Base-by-base conservation (phyloP, 2,329 filamentous ascomycete genomes). In the Verticillium zaregamsianum region DNA sequence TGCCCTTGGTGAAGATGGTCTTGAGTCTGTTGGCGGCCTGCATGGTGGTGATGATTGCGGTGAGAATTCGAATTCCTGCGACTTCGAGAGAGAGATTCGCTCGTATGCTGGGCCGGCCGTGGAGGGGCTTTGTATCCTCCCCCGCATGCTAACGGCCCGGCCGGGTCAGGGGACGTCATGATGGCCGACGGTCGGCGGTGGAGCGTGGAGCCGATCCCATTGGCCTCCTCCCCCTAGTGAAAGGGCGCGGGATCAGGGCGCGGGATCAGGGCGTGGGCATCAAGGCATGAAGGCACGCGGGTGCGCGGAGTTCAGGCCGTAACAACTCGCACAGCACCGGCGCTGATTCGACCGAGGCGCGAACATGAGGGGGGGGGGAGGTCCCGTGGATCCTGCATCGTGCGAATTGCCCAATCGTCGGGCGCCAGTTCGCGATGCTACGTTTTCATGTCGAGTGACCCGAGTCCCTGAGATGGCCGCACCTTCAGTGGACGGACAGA, bases 21-120 rank as follows among this genome's bases (percentile, higher is more conserved):
- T 78, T 80, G 64, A 87, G 70, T 61, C 75, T 76, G 67, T 83
- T 85, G 58, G 79, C 76, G 17, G 72, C 68, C 62, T 78, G 70
- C 79, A 83, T 80, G 25, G 64, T 80, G 25, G 64, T 68, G 45
- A 40, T 15, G 37, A n/a, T 40, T 35, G 33, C 9, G 14, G 37
- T 40, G 37, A 17, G 14, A 12, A 40, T 3, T 12, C 15, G 15
- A 40, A 35, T 7, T 35, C 9, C 9, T 35, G 15, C 39, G n/a
- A 20, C n/a, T 35, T 20, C 4, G 15, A 45, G 7, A n/a, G 17
- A 20, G 45, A 52, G 37, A 40, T 15, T n/a, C 37, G 14, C 37
- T 40, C 37, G 17, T 2, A n/a, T 40, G 15, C 45, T 20, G n/a
- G 45, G 11, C 7, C n/a, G 28, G 28, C 28, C 28, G 28, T 45